phyloP scores from a whole-genome alignment of 2,329 filamentous ascomycete genomes.

The Cryphonectria parasitica region DNA sequence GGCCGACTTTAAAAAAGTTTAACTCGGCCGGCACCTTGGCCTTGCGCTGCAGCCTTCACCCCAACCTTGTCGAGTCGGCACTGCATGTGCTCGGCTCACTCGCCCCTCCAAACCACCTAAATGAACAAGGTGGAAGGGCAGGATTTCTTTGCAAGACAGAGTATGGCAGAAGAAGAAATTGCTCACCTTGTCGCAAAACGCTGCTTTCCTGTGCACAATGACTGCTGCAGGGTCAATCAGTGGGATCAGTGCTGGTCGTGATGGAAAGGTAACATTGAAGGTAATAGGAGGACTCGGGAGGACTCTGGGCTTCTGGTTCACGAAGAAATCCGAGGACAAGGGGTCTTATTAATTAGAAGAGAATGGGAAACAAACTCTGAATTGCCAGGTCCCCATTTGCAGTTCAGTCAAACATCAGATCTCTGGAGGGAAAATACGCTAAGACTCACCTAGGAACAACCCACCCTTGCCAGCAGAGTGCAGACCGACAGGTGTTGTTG shows the following conservation, averaged over 20 bases:
- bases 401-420: conserved; percentile 11
- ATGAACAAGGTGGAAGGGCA: neutral
- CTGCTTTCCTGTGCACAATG: neutral
- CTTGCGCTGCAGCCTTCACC: conserved; percentile 1
- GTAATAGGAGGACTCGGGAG: conserved; percentile 5
- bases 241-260: conserved; percentile 15
- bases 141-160: neutral
- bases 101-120: neutral
- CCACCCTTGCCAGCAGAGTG: conserved; percentile 22
- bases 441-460: neutral
- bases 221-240: neutral
- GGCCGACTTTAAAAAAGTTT: conserved; percentile 13
- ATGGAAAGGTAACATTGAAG: conserved; percentile 24
- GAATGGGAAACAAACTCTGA: conserved; percentile 23
- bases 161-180: neutral
- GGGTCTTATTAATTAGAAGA: conserved; percentile 31
- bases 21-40: conserved; percentile 1
- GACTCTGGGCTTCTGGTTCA: conserved; percentile 11
- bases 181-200: neutral
- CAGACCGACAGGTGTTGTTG: conserved; percentile 29
- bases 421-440: conserved; percentile 7
- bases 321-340: conserved; percentile 29
- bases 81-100: neutral
- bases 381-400: conserved; percentile 15
- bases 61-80: conserved; percentile 4